These are phyloP conservation scores for Pichia norvegensis DNA, from an alignment of 1,139 yeast species.

Conservation along the genomic window DNA sequence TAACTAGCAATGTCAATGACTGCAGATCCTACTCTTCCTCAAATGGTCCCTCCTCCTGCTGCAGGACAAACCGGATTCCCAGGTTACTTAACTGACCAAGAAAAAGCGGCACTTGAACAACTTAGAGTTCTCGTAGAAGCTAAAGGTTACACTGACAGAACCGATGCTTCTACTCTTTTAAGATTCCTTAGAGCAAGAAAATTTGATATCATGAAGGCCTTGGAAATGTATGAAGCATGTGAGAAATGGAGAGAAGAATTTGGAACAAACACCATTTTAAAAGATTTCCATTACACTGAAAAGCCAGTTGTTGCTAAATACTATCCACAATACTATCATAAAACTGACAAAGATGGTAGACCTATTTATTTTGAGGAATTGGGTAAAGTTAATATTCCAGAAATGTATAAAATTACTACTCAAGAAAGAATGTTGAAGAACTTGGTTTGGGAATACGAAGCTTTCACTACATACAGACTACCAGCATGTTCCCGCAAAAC, in stretches of 20 bases:
- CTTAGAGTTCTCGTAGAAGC: conserved; percentile 52
- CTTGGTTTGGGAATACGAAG: conserved; percentile 95
- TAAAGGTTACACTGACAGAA: conserved; percentile 62
- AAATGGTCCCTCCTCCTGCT: conserved; percentile 51
- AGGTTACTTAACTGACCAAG: conserved; percentile 68
- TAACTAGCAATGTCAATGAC: background rate
- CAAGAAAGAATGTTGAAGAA: conserved; percentile 95
- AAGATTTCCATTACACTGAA: conserved; percentile 84
- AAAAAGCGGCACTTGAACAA: conserved; percentile 49
- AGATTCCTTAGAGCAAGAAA: conserved; percentile 94
- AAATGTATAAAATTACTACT: conserved; percentile 88
- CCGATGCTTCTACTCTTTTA: conserved; percentile 78
- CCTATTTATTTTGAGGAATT: conserved; percentile 92
- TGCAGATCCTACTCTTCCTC: conserved; percentile 18
- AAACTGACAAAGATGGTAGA: conserved; percentile 93
- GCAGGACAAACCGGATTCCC: conserved; percentile 67
- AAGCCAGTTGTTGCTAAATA: conserved; percentile 81
- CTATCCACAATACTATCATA: conserved; percentile 96
- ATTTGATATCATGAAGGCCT: conserved; percentile 74
- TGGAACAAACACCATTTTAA: conserved; percentile 79
- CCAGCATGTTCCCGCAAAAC: conserved; percentile 90
- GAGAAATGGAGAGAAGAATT: conserved; percentile 87
- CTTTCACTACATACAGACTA: conserved; percentile 72
- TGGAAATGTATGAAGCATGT: conserved; percentile 76
- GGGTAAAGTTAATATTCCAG: conserved; percentile 80